phyloP scores from a whole-genome alignment of 805 yeast genomes.

The Candida suzukii region DNA sequence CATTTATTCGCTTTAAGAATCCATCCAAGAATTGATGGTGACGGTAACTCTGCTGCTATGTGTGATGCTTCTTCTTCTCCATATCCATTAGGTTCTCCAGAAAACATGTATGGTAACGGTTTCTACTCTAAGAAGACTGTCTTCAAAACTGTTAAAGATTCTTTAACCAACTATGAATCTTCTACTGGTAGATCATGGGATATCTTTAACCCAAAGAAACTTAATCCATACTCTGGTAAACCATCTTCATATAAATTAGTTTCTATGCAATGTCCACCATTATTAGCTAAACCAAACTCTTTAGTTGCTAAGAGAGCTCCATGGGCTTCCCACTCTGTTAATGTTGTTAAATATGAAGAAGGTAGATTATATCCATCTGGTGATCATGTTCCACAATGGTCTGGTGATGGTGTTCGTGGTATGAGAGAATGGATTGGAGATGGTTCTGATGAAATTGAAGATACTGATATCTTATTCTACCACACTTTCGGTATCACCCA shows the following conservation, averaged over 20 bases:
- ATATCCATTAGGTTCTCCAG: conserved; percentile 53
- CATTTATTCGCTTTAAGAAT: conserved; percentile 72
- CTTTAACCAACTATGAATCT: conserved; percentile 55
- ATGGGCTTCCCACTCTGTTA: conserved; percentile 63
- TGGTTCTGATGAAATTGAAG: conserved; percentile 48
- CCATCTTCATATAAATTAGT: conserved; percentile 75
- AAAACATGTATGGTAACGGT: conserved; percentile 73
- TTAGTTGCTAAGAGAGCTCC: conserved; percentile 76
- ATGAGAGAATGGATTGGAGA: conserved; percentile 66
- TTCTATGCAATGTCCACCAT: conserved; percentile 65
- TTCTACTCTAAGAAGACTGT: conserved; percentile 58
- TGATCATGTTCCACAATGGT: conserved; percentile 67
- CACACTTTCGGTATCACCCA: conserved; percentile 83
- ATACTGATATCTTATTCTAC: conserved; percentile 68
- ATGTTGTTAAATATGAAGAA: conserved; percentile 67
- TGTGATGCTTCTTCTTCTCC: conserved; percentile 59
- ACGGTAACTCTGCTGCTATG: conserved; percentile 64
- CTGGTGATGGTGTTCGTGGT: conserved; percentile 61
- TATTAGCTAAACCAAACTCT: conserved; percentile 68
- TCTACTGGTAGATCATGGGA: conserved; percentile 71
- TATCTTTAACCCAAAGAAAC: conserved; percentile 61
- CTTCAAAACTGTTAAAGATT: conserved; percentile 64
- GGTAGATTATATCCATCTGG: conserved; percentile 79
- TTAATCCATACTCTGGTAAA: conserved; percentile 64
- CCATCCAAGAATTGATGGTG: conserved; percentile 79